Evolutionary conservation across 495 filamentous ascomycete species (phyloP), one percentile per base, ranked within the genome.

Genomic region (Podospora pseudopauciseta): DNA sequence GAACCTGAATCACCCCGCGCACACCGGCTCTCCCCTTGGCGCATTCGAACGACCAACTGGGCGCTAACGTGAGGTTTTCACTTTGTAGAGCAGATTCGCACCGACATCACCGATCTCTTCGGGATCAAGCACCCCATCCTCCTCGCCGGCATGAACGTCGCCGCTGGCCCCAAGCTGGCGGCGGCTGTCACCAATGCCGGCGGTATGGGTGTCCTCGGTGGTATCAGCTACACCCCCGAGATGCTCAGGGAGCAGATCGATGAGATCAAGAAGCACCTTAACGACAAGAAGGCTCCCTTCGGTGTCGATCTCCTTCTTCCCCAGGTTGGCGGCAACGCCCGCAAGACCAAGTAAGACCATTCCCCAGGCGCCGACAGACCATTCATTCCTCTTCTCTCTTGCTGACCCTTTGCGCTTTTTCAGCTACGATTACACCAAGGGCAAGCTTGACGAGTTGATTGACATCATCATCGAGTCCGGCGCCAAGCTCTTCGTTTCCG

Each of bases 371-470:
- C 23, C 2, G 13, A 20, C 11, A 16, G 15, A 49, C 28, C 9
- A 13, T 32, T 28, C 5, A 19, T 15, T 3, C 44, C 15, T 3
- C 39, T 2, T 20, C 44, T 6, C 53, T 27, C 54, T 57, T 18
- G 68, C 69, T 71, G 62, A 70, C 66, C 66, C 69, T 19, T 63
- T 49, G 18, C n/a, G 19, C n/a, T 64, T 26, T 39, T 53, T 16
- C 75, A 97, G 95, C 87, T 97, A 99, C 81, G 95, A 99, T 82
- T 99, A 99, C 85, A 99, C 95, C 75, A 97, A 99, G 84, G 95
- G 95, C 77, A 98, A 98, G 84, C 91, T 99, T 63, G 84, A 92
- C 79, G 89, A 96, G 75, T 87, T 99, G 57, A 82, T 97, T 78
- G 89, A 92, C 78, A 93, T 96, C 72, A 90, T 97, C 80, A 96